Percentiles rank a stretch among this genome's conserved stretches.
phyloP scores from a whole-genome alignment of 108 stramenopile species.

The Mediolabrus comicus region DNA sequence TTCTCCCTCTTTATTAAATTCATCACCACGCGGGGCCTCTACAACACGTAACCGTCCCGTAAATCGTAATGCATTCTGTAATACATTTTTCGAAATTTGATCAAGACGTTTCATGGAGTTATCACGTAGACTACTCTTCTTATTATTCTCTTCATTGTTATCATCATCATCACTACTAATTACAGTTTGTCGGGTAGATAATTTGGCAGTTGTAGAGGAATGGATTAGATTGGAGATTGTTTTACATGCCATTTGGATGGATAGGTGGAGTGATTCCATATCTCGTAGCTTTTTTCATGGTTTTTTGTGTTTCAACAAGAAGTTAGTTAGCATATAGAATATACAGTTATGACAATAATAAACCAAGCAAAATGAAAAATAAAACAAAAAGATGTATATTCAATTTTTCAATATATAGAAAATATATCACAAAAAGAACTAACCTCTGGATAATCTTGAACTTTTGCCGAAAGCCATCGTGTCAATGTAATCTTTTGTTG shows the following conservation, averaged over 20 bases:
- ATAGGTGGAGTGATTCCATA: conserved; percentile 71
- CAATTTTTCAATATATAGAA: not conserved
- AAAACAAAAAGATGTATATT: not conserved
- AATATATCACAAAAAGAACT: not conserved
- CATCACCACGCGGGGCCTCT: conserved; percentile 52
- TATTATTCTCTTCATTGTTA: conserved; percentile 22
- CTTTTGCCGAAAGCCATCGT: conserved; percentile 43
- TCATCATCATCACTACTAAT: conserved; percentile 1
- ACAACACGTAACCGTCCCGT: conserved; percentile 78
- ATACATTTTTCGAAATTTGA: conserved; percentile 92
- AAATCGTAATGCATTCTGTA: conserved; percentile 91
- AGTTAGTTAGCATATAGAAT: too few species aligned
- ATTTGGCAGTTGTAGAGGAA: conserved; percentile 51
- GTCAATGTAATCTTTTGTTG: conserved; percentile 41
- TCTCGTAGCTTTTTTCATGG: conserved; percentile 31
- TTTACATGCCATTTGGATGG: conserved; percentile 93
- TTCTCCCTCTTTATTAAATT: conserved; percentile 38
- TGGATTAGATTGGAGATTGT: conserved; percentile 90
- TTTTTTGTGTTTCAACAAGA: not conserved
- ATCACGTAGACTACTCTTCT: conserved; percentile 67
- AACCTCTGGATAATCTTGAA: conserved; percentile 49
- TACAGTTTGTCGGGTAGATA: conserved; percentile 27
- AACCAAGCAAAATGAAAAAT: too few species aligned
- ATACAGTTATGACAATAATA: too few species aligned
- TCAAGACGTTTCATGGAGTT: conserved; percentile 96